A percentile compares a stretch with the other conserved stretches of the same genome.
Evolutionary conservation across 176 grass and related monocot genomes (phyloP).

Genomic region (Chrysopogon serrulatus): DNA sequence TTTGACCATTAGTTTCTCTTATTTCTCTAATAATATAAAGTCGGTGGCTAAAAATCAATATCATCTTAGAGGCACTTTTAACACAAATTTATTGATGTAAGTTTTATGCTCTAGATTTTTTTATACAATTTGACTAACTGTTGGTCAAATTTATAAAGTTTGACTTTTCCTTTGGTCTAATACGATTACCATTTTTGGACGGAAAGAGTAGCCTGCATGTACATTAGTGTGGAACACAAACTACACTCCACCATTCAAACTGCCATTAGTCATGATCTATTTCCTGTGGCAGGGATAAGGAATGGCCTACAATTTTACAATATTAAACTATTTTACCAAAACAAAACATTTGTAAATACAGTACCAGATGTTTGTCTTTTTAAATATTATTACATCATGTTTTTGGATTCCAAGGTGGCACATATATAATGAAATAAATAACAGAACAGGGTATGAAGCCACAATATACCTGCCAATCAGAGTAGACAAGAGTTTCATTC

Average conservation of each 20-base stretch:
- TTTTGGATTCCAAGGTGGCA: background rate
- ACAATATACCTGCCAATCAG: constrained; percentile 78
- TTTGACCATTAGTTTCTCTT: too few relatives aligned
- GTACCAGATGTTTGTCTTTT: background rate
- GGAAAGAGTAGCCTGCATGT: background rate
- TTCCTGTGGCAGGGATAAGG: background rate
- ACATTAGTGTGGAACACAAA: constrained; percentile 7
- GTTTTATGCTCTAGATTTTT: too few relatives aligned
- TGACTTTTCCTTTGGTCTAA: too few relatives aligned
- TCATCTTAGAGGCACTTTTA: too few relatives aligned
- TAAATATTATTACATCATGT: background rate
- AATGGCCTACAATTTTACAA: background rate
- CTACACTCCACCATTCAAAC: background rate
- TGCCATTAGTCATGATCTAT: background rate
- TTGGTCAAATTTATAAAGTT: too few relatives aligned
- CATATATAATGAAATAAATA: background rate
- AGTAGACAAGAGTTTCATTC: constrained; percentile 91
- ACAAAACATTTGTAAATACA: background rate
- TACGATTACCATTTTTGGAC: too few relatives aligned
- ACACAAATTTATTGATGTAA: too few relatives aligned
- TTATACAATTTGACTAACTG: too few relatives aligned
- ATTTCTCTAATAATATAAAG: too few relatives aligned
- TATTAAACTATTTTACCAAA: background rate
- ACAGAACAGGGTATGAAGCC: background rate
- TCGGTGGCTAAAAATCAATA: too few relatives aligned